Conservation (phyloP, 257 asterid genomes). For the Scutellaria barbata region DNA sequence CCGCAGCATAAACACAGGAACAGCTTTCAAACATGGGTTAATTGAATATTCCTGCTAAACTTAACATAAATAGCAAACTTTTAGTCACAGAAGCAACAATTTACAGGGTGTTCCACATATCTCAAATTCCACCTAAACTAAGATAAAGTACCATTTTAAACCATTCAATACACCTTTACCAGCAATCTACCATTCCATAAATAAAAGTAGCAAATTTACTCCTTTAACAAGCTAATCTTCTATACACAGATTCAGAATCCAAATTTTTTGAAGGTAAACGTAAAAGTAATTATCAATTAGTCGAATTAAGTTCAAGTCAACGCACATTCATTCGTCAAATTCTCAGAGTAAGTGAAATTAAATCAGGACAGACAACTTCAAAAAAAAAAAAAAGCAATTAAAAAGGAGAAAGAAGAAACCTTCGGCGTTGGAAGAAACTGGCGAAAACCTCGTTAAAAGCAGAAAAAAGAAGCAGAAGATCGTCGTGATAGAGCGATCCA, state of each 20-base stretch:
- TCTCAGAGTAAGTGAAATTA: slow-evolving; percentile 22
- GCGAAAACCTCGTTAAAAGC: slow-evolving; percentile 45
- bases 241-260: slow-evolving; percentile 7
- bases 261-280: background rate
- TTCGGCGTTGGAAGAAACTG: slow-evolving; percentile 76
- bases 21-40: slow-evolving; percentile 2
- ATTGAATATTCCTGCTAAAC: background rate
- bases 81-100: slow-evolving; percentile 8
- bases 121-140: background rate
- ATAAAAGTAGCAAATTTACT: background rate
- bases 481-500: slow-evolving; percentile 66
- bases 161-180: background rate
- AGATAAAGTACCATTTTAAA: background rate
- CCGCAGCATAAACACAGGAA: slow-evolving; percentile 30
- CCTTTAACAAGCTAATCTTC: background rate
- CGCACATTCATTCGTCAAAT: slow-evolving; percentile 34
- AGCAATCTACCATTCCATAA: background rate
- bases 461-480: slow-evolving; percentile 55
- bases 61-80: slow-evolving; percentile 9
- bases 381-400: background rate
- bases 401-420: slow-evolving; percentile 49
- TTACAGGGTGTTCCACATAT: background rate
- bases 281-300: slow-evolving; percentile 23
- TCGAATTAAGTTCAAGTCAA: slow-evolving; percentile 37
- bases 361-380: background rate